phyloP scores from a whole-genome alignment of 805 yeast genomes.

The Lachancea lanzarotensis region DNA sequence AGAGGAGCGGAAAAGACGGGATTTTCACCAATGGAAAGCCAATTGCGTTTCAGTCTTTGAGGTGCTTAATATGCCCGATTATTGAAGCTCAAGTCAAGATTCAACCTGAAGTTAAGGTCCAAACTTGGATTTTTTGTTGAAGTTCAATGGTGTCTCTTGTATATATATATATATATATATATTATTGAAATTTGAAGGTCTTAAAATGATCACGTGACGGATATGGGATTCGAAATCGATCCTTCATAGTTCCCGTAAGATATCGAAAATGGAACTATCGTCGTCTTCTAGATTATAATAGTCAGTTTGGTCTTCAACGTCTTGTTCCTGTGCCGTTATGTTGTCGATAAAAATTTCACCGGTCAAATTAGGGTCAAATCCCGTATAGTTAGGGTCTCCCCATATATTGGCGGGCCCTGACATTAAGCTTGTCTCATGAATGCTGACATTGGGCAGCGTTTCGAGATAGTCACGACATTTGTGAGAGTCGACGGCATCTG shows the following conservation, averaged over 20 bases:
- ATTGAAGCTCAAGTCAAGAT: no score
- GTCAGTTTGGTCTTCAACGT: background rate
- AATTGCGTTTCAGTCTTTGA: no score
- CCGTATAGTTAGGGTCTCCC: background rate
- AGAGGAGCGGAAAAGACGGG: no score
- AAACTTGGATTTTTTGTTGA: no score
- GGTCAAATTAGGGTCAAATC: background rate
- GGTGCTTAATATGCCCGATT: no score
- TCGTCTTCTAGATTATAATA: background rate
- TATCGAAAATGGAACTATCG: conserved; percentile 12
- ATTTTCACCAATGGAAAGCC: no score
- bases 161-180: no score
- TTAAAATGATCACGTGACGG: background rate
- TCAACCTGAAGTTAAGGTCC: no score
- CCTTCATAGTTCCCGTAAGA: conserved; percentile 4
- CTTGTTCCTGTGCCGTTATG: background rate
- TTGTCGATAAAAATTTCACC: background rate
- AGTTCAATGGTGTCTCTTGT: no score
- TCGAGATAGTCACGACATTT: conserved; percentile 1
- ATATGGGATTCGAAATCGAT: no score
- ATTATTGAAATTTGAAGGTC: background rate
- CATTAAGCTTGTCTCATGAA: background rate
- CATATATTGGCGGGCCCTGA: no score
- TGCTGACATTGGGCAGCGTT: background rate
- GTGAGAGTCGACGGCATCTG: background rate